These are phyloP conservation scores for Diaporthe aspalathi DNA, from an alignment of 2,329 filamentous ascomycete species.

Conservation along the genomic window DNA sequence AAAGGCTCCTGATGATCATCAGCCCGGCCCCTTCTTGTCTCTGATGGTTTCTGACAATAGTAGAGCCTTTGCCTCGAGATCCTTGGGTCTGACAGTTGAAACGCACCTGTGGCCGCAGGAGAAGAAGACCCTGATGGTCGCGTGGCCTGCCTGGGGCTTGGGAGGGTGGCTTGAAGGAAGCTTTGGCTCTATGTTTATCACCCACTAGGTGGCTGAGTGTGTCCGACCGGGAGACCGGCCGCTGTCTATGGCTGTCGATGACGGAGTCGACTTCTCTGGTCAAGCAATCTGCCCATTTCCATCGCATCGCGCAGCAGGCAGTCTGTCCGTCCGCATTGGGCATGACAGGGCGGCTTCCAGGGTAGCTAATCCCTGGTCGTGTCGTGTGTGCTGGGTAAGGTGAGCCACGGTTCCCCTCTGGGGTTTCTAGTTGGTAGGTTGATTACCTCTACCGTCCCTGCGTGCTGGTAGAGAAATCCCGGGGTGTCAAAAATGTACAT, in stretches of 20 bases:
- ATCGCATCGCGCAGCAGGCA: not conserved
- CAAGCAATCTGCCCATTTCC: not conserved
- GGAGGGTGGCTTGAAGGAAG: conserved; percentile 15
- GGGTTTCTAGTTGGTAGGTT: not conserved
- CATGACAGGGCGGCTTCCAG: not conserved
- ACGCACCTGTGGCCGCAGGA: conserved; percentile 20
- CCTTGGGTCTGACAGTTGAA: conserved; percentile 28
- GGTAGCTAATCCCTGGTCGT: conserved; percentile 25
- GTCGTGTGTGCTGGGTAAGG: conserved; percentile 27
- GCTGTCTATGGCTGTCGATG: not conserved
- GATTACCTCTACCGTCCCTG: no score
- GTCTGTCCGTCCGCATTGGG: not conserved
- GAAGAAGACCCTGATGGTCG: conserved; percentile 5
- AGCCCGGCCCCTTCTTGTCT: not conserved
- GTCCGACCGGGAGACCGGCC: conserved; percentile 17
- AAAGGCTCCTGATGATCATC: conserved; percentile 11
- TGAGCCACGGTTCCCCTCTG: conserved; percentile 2
- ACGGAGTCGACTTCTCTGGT: not conserved
- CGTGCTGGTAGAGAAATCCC: no score
- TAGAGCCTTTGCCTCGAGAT: conserved; percentile 16
- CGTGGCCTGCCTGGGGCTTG: not conserved
- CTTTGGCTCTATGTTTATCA: conserved; percentile 35
- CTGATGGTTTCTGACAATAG: conserved; percentile 19
- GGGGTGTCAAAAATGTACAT: no score
- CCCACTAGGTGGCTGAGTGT: conserved; percentile 10